Percentiles rank a stretch among this genome's conserved stretches.
Evolutionary conservation across 1,284 basidiomycete genomes (phyloP).

Genomic region (Malassezia sympodialis): DNA sequence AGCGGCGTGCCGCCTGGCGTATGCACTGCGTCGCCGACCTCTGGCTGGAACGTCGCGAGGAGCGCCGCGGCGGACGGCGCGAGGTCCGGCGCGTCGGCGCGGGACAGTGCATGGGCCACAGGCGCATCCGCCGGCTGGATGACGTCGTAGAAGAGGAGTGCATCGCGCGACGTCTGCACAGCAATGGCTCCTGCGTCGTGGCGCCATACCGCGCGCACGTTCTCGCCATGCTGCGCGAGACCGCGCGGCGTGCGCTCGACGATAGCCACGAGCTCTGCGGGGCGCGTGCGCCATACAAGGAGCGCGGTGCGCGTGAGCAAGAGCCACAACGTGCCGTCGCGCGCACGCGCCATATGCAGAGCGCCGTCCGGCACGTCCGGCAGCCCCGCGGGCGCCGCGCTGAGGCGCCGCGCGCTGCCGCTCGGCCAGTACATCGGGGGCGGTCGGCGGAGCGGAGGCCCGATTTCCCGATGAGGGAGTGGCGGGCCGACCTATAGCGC

Average conservation of each 20-base stretch:
- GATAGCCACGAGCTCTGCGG: slow-evolving; percentile 36
- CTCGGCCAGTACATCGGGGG: slow-evolving; percentile 45
- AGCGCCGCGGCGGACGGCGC: slow-evolving; percentile 26
- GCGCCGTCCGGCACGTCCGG: slow-evolving; percentile 13
- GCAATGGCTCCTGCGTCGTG: slow-evolving; percentile 27
- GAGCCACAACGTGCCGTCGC: slow-evolving; percentile 33
- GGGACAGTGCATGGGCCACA: neutral
- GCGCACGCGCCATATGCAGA: slow-evolving; percentile 28
- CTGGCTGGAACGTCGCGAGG: slow-evolving; percentile 27
- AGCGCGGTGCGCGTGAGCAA: slow-evolving; percentile 26
- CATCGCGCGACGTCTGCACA: slow-evolving; percentile 1
- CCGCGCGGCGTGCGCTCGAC: slow-evolving; percentile 33
- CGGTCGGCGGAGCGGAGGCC: neutral
- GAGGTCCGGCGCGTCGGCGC: neutral
- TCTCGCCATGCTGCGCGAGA: slow-evolving; percentile 36
- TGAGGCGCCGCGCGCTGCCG: slow-evolving; percentile 32
- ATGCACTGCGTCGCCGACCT: slow-evolving; percentile 28
- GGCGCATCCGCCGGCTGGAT: neutral
- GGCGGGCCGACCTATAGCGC: neutral
- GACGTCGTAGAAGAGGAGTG: slow-evolving; percentile 15
- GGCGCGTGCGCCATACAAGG: slow-evolving; percentile 33
- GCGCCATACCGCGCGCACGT: slow-evolving; percentile 31
- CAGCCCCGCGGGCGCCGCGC: slow-evolving; percentile 29
- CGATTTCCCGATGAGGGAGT: neutral
- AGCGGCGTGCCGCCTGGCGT: neutral